Evolutionary conservation across 768 basidiomycete genomes (phyloP).

Genomic region (Leucosporidium creatinivorum): DNA sequence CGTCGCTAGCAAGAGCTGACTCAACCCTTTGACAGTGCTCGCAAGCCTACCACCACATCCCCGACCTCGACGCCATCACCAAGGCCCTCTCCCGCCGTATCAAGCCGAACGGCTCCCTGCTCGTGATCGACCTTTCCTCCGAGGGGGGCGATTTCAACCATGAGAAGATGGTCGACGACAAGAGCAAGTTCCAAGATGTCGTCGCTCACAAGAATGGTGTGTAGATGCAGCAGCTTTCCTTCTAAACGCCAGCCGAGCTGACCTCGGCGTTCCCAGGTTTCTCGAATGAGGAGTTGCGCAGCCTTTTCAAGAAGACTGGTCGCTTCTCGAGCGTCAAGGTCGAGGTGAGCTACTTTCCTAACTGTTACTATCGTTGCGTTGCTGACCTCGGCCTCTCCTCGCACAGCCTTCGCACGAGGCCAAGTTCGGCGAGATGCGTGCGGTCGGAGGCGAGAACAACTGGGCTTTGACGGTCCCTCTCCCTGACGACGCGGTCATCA

Average conservation of each 20-base stretch:
- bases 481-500: neutral
- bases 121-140: slow-evolving; percentile 1
- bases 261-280: neutral
- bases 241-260: no score
- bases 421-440: neutral
- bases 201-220: neutral
- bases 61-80: neutral
- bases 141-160: neutral
- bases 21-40: neutral
- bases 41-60: slow-evolving; percentile 7
- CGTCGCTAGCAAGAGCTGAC: no score
- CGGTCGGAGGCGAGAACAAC: neutral
- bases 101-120: neutral
- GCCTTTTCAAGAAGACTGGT: neutral
- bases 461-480: neutral
- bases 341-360: neutral
- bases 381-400: neutral
- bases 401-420: neutral
- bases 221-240: no score
- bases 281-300: neutral
- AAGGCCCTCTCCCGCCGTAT: neutral
- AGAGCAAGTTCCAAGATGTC: neutral
- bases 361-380: neutral
- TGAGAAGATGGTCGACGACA: neutral
- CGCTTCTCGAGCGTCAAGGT: neutral